Evolutionary conservation across 2,329 filamentous ascomycete species (phyloP).

Genomic region (Fusarium nygamai): DNA sequence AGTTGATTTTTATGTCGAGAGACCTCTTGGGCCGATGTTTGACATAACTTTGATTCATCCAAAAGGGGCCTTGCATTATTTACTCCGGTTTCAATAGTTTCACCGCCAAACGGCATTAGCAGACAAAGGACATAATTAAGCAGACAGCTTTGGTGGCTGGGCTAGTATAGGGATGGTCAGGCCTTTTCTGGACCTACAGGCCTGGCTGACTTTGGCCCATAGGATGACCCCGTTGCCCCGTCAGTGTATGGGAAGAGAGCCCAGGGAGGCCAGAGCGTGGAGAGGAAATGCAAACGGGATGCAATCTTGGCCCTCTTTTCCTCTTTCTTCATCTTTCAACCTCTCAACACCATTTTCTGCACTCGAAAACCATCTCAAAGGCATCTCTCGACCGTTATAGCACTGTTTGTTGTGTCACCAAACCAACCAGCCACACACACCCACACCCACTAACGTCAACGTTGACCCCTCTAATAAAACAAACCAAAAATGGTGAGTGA

Average conservation of each 20-base stretch:
- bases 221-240: constrained; percentile 42
- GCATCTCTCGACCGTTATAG: neutral
- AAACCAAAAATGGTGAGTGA: constrained; percentile 53
- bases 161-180: accelerated
- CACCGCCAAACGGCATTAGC: constrained; percentile 33
- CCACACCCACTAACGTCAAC: constrained; percentile 1
- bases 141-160: neutral
- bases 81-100: constrained; percentile 36
- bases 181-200: neutral
- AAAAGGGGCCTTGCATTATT: constrained; percentile 33
- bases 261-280: constrained; percentile 40
- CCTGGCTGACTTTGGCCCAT: constrained; percentile 27
- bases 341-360: constrained; percentile 35
- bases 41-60: constrained; percentile 14
- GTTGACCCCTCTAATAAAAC: constrained; percentile 20
- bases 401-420: constrained; percentile 11
- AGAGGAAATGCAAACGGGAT: constrained; percentile 38
- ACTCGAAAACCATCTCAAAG: constrained; percentile 17
- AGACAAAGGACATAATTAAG: neutral
- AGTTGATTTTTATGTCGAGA: constrained; percentile 23
- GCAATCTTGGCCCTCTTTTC: constrained; percentile 36
- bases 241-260: constrained; percentile 45
- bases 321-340: constrained; percentile 38
- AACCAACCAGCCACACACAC: constrained; percentile 28
- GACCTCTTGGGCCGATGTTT: neutral